Evolutionary conservation across 768 basidiomycete genomes (phyloP), one percentile per base, ranked within the genome.

Genomic region (Amanita muscaria): DNA sequence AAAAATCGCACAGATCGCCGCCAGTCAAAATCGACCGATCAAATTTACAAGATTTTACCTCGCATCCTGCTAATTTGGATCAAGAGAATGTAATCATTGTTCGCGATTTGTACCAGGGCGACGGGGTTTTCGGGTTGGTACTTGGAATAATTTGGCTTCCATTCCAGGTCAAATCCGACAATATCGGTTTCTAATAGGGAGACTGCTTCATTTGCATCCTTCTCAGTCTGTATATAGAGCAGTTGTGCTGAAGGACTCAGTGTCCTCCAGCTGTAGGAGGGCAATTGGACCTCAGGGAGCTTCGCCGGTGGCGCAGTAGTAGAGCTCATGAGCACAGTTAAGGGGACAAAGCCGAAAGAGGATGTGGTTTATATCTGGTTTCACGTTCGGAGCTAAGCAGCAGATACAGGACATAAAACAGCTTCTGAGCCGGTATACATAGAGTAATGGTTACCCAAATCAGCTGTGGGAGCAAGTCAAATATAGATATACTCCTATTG

Each of bases 111-210:
- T 3, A 89, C 69, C 18, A 89, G 69, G 2, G 88, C 78, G 15
- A 85, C 79, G 18, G 71, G 81, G 55, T 88, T 83, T 59, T 80
- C 73, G 21, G 61, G 54, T 19, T 61, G 55, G 15, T 80, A 77
- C 55, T 75, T 79, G 36, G 51, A 49, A 52, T 62, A 78, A 15
- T 55, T 75, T 0, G 88, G 88, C 48, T 72, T 77, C 86, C 88
- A 89, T 61, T 90, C 88, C 29, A 86, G 66, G 56, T 90, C 88
- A 50, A 89, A 79, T 21, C 88, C 88, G 40, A 76, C 63, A 19
- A 67, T 54, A 14, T 63, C 65, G 25, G 48, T 34, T 19, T 51
- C 49, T 9, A 73, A 33, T 0, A 48, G 52, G 0, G 62, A 49
- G 12, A 68, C 51, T 19, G 52, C 56, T 12, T 15, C 15, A 33